Percentiles rank a stretch among this genome's conserved stretches.
phyloP scores from a whole-genome alignment of 805 yeast species.

The Candida alai region DNA sequence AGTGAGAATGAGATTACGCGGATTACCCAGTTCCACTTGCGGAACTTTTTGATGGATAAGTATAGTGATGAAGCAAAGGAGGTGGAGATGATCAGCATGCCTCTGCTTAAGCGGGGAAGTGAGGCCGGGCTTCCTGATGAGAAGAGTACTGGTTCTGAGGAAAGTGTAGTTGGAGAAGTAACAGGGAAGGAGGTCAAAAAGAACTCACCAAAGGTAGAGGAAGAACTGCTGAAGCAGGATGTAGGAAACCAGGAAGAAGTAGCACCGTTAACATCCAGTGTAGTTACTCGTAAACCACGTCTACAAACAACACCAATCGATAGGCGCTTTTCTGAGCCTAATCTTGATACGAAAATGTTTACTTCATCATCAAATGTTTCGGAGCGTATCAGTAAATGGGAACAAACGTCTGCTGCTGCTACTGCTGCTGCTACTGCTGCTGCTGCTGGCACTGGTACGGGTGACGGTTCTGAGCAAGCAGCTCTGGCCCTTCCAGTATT shows the following conservation, averaged over 20 bases:
- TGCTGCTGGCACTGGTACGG: background rate
- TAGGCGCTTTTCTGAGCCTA: background rate
- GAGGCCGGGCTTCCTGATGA: conserved; percentile 1
- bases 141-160: no score
- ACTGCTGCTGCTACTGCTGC: background rate
- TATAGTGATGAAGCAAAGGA: conserved; percentile 15
- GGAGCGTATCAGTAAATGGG: conserved; percentile 13
- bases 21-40: conserved; percentile 83
- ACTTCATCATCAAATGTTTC: conserved; percentile 15
- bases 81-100: background rate
- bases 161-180: no score
- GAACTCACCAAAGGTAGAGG: no score
- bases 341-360: conserved; percentile 13
- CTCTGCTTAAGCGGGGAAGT: background rate
- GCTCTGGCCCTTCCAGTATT: conserved; percentile 1
- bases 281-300: no score
- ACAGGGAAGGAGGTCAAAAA: no score
- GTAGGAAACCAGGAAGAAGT: no score
- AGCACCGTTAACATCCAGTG: no score
- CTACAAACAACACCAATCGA: no score
- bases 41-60: conserved; percentile 64
- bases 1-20: conserved; percentile 89
- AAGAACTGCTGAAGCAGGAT: no score
- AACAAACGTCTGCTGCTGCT: conserved; percentile 5
- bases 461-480: no score